A percentile compares a stretch with the other conserved stretches of the same genome.
Conservation (phyloP, 495 filamentous ascomycete genomes). For the Podospora pseudoanserina region DNA sequence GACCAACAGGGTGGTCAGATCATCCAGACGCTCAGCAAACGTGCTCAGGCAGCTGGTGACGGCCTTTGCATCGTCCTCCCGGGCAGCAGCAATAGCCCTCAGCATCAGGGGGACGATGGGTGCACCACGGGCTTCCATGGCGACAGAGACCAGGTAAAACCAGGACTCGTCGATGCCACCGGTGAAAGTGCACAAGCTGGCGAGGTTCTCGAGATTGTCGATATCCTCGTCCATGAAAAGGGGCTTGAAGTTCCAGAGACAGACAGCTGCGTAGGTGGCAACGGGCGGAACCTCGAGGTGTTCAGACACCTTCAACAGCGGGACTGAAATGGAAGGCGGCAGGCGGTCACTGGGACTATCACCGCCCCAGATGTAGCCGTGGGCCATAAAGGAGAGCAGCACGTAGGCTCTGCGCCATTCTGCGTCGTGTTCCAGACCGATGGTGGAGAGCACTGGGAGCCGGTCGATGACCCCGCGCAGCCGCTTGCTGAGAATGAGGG, state of each 20-base stretch:
- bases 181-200: conserved; percentile 86
- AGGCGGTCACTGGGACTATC: conserved; percentile 76
- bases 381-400: conserved; percentile 74
- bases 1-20: conserved; percentile 67
- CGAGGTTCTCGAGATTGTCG: conserved; percentile 78
- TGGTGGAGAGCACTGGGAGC: conserved; percentile 77
- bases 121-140: conserved; percentile 89
- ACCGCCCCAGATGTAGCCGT: conserved; percentile 92
- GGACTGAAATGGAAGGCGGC: conserved; percentile 78
- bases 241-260: conserved; percentile 94
- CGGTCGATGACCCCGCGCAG: conserved; percentile 70
- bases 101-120: conserved; percentile 89
- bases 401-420: conserved; percentile 93
- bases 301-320: conserved; percentile 71
- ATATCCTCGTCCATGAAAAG: conserved; percentile 76
- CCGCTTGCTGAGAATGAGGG: conserved; percentile 76
- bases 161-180: conserved; percentile 94
- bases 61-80: conserved; percentile 60
- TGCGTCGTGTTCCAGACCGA: conserved; percentile 69
- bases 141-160: conserved; percentile 95
- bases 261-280: conserved; percentile 88
- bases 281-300: conserved; percentile 87
- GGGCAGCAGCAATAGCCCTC: conserved; percentile 77
- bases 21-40: conserved; percentile 84
- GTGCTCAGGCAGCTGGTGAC: conserved; percentile 70